Base-by-base conservation (phyloP, 1,284 basidiomycete genomes). In the Ganoderma sinense region DNA sequence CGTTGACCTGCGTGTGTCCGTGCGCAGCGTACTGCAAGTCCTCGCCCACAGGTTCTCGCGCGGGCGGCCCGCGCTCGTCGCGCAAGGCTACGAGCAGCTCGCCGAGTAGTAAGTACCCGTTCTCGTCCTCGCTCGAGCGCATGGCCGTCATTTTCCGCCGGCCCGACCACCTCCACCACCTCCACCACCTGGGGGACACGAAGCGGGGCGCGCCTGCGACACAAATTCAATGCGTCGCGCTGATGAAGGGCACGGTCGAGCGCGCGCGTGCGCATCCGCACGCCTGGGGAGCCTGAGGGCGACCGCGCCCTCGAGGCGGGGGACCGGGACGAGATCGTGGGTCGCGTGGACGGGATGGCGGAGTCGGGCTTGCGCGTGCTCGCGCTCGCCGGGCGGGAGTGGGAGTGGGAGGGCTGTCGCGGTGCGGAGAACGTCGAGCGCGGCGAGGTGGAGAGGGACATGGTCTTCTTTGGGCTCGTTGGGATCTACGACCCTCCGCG, bases 81-180 rank as follows among this genome's bases (percentile, higher is more conserved):
- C n/a, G n/a, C n/a, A n/a, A n/a, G n/a, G n/a, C n/a, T n/a, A n/a
- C n/a, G n/a, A n/a, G n/a, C 80, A 59, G 1, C 53, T 69, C 1
- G 2, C 59, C 39, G 13, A 10, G 11, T 26, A 65, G 20, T n/a
- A n/a, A 84, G 75, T 87, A 86, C 75, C 87, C 89, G 0, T 91
- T 91, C 80, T 89, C 90, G 69, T 89, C 87, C 65, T 84, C 85
- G 56, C 79, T 90, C 72, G 91, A 91, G 80, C 83, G 89, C 51
- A 91, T 90, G 90, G 85, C 87, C 43, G 70, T 70, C 53, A 68
- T 73, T 36, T 68, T 66, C 62, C 67, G 23, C 48, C 48, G 48
- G 1, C 48, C 48, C 4, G 2, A n/a, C n/a, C n/a, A n/a, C n/a
- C n/a, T n/a, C n/a, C n/a, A n/a, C n/a, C n/a, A n/a, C n/a, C n/a